phyloP scores from a whole-genome alignment of 805 yeast species.

The Metschnikowia vanudenii region DNA sequence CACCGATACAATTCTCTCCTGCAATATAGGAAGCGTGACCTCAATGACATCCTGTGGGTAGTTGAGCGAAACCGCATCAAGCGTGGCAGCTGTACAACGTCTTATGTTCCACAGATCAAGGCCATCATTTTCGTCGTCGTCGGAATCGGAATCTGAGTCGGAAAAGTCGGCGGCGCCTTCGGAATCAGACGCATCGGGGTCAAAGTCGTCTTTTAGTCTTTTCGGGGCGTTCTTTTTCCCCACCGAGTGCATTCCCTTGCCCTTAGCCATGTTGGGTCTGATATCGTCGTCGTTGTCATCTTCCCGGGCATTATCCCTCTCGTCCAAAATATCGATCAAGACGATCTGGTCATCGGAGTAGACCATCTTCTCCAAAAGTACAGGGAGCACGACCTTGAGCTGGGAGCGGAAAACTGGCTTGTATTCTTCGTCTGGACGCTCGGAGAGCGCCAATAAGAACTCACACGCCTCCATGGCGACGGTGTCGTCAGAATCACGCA shows the following conservation, averaged over 20 bases:
- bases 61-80: constrained; percentile 73
- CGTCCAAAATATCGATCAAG: constrained; percentile 60
- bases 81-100: constrained; percentile 91
- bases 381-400: constrained; percentile 68
- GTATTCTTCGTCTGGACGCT: constrained; percentile 20
- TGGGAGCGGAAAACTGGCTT: constrained; percentile 49
- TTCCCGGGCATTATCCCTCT: constrained; percentile 68
- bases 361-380: constrained; percentile 76
- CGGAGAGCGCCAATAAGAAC: constrained; percentile 72
- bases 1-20: constrained; percentile 62
- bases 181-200: constrained; percentile 1
- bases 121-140: constrained; percentile 59
- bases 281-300: constrained; percentile 89
- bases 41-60: constrained; percentile 67
- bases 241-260: constrained; percentile 43
- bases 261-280: constrained; percentile 73
- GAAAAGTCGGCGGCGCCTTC: constrained; percentile 41
- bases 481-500: constrained; percentile 61
- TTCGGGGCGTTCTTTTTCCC: constrained; percentile 17
- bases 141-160: constrained; percentile 61
- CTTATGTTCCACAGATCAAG: constrained; percentile 85
- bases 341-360: constrained; percentile 80
- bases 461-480: constrained; percentile 94
- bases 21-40: constrained; percentile 70
- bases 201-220: background rate